Base-by-base conservation (phyloP, 2,329 filamentous ascomycete genomes). In the Dothistroma pini region DNA sequence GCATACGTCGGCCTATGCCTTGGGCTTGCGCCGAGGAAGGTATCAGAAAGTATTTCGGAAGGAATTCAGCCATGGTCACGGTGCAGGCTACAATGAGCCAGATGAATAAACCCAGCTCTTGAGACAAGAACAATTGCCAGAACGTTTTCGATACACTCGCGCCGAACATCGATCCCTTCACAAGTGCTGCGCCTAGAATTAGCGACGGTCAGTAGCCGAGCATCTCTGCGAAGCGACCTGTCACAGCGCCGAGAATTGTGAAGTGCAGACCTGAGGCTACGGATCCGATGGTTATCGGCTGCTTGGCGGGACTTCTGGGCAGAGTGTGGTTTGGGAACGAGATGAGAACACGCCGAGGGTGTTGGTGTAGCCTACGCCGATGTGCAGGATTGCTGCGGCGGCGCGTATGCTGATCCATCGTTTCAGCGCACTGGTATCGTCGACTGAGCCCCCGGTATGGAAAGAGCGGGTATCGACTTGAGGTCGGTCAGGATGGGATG, bases 31-130 rank as follows among this genome's bases (percentile, higher is more conserved):
- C 57, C 19, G 57, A 54, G 22, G 34, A 52, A 44, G 50, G 50
- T 25, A 54, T 54, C 35, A 59, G 41, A n/a, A 59, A 54, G 38
- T 59, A 59, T 32, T 50, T 49, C n/a, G 57, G 57, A 50, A 59
- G 50, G 35, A 54, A 59, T 8, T 50, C 50, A 41, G 38, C 47
- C 57, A 59, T 59, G 3, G 57, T 50, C 10, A 59, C 34, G 4
- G 50, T 59, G 21, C 57, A 59, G 14, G 49, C 50, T 19, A 53
- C 35, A 19, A 59, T n/a, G 21, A 54, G 35, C 57, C 57, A 59
- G 12, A 59, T n/a, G 41, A 59, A 59, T 1, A 35, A 35, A 12
- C 4, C 4, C 2, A 57, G 19, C 29, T 31, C 55, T 38, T 57
- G 55, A n/a, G 25, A 57, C 19, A 57, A 16, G 47, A 57, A 51